Percentiles rank a stretch among this genome's conserved stretches.
These are phyloP conservation scores for Phlegmacium glaucopus DNA, from an alignment of 768 basidiomycete species.

Conservation along the genomic window DNA sequence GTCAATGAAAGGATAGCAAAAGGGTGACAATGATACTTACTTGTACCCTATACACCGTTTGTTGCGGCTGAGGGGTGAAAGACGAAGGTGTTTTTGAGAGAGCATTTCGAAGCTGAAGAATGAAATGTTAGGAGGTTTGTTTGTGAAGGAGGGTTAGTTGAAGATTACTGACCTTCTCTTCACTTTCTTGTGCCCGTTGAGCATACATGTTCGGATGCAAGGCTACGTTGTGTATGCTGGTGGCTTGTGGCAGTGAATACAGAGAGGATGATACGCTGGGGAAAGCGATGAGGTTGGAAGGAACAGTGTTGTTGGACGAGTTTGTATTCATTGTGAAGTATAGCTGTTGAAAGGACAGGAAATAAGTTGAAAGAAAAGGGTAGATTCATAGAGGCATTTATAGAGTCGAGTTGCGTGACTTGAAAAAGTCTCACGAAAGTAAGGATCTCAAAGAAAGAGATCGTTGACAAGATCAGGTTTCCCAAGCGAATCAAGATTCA, in stretches of 20 bases:
- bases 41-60: slow-evolving; percentile 30
- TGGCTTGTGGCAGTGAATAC: slow-evolving; percentile 68
- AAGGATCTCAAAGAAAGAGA: slow-evolving; percentile 15
- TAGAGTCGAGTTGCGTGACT: slow-evolving; percentile 25
- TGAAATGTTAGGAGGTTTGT: slow-evolving; percentile 6
- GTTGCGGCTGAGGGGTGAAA: slow-evolving; percentile 29
- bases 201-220: slow-evolving; percentile 72
- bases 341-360: slow-evolving; percentile 7
- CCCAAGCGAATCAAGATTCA: slow-evolving; percentile 16
- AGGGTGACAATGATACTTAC: slow-evolving; percentile 25
- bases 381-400: too few species aligned
- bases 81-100: slow-evolving; percentile 51
- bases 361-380: slow-evolving; percentile 12
- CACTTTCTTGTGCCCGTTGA: slow-evolving; percentile 64
- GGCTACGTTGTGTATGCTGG: slow-evolving; percentile 60
- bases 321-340: slow-evolving; percentile 17
- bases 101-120: slow-evolving; percentile 55
- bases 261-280: slow-evolving; percentile 72
- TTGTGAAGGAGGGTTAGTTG: neutral
- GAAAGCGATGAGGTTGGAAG: slow-evolving; percentile 62
- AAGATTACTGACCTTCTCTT: slow-evolving; percentile 60
- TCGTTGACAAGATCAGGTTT: slow-evolving; percentile 9
- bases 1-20: neutral
- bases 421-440: slow-evolving; percentile 25
- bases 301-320: slow-evolving; percentile 34